Evolutionary conservation across 2,329 filamentous ascomycete species (phyloP).

Genomic region (Alternaria dauci): DNA sequence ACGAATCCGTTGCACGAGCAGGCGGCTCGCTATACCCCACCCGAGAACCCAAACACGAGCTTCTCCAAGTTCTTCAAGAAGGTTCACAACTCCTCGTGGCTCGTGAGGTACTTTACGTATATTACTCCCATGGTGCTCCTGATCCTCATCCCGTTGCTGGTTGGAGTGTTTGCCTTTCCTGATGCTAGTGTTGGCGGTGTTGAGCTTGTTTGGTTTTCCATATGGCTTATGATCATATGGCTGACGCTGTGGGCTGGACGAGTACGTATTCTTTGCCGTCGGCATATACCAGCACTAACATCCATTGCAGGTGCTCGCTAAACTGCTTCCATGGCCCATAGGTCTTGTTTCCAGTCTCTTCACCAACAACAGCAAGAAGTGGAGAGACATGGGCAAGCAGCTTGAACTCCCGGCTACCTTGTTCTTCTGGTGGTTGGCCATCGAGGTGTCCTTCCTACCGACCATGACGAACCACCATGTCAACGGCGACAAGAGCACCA

Average conservation of each 20-base stretch:
- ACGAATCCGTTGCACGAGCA: slow-evolving; percentile 75
- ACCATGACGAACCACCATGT: slow-evolving; percentile 75
- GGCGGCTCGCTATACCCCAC: slow-evolving; percentile 69
- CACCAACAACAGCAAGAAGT: slow-evolving; percentile 90
- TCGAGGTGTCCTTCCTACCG: slow-evolving; percentile 85
- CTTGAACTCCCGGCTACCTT: slow-evolving; percentile 85
- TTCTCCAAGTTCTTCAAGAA: slow-evolving; percentile 71
- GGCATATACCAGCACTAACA: slow-evolving; percentile 13
- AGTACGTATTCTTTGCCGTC: slow-evolving; percentile 43
- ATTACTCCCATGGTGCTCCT: slow-evolving; percentile 71
- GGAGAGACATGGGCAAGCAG: slow-evolving; percentile 85
- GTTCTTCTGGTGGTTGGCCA: slow-evolving; percentile 91
- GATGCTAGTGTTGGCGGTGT: slow-evolving; percentile 76
- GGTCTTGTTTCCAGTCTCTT: slow-evolving; percentile 74
- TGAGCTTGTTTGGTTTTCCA: slow-evolving; percentile 85
- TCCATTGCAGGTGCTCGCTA: slow-evolving; percentile 63
- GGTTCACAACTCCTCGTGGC: slow-evolving; percentile 70
- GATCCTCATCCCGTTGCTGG: slow-evolving; percentile 71
- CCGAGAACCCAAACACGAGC: slow-evolving; percentile 67
- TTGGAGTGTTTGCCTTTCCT: slow-evolving; percentile 69
- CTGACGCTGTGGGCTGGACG: slow-evolving; percentile 83
- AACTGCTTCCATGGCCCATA: slow-evolving; percentile 69
- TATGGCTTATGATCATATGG: slow-evolving; percentile 96
- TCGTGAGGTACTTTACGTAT: slow-evolving; percentile 76
- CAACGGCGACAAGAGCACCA: slow-evolving; percentile 61